Percentiles rank a stretch among this genome's conserved stretches.
phyloP scores from a whole-genome alignment of 768 basidiomycete species.

The Hygrocybe coccinea region DNA sequence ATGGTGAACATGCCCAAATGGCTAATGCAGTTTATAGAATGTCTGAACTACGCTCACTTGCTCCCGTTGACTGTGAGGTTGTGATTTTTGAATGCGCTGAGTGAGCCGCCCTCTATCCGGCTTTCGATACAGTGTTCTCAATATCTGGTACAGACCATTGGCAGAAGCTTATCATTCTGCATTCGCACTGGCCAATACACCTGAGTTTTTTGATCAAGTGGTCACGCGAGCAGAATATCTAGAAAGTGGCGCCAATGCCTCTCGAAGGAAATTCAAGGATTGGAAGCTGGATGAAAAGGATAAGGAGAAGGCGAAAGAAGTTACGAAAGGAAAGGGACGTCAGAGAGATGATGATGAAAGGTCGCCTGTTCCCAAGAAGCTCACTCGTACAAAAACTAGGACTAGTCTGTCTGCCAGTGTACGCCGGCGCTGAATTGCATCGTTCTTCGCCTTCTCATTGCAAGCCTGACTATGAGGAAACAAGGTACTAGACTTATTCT shows the following conservation, averaged over 20 bases:
- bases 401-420: not conserved
- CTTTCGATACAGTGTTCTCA: not conserved
- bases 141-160: constrained; percentile 46
- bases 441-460: too few species aligned
- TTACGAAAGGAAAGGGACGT: constrained; percentile 28
- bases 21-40: constrained; percentile 39
- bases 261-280: constrained; percentile 67
- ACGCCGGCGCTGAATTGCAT: not conserved
- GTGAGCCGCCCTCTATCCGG: constrained; percentile 42
- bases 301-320: constrained; percentile 27
- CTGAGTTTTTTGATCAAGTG: constrained; percentile 47
- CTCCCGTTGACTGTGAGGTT: constrained; percentile 78
- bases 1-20: not conserved
- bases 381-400: constrained; percentile 7
- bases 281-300: constrained; percentile 46
- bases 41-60: constrained; percentile 70
- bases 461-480: too few species aligned
- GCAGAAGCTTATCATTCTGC: constrained; percentile 63
- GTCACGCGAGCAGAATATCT: constrained; percentile 81
- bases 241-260: constrained; percentile 74
- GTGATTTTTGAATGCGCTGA: constrained; percentile 64
- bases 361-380: constrained; percentile 3
- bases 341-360: constrained; percentile 18
- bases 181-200: constrained; percentile 48
- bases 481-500: too few species aligned